A percentile compares a stretch with the other conserved stretches of the same genome.
Conservation (phyloP, 2,329 filamentous ascomycete genomes). For the Leptographium procerum region DNA sequence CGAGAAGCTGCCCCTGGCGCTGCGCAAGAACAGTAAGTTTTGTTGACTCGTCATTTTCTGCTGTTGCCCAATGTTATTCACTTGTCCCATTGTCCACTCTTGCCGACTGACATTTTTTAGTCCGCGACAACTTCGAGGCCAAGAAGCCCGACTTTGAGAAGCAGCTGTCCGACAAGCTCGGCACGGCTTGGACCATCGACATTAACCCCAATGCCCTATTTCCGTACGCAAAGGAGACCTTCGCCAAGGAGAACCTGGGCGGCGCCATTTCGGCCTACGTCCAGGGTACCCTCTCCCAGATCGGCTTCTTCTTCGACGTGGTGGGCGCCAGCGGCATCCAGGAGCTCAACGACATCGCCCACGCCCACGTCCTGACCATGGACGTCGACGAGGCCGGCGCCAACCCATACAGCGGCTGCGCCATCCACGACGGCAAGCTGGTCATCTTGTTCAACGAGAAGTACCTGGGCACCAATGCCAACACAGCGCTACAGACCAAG, state of each 20-base stretch:
- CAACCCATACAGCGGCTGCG: constrained; percentile 31
- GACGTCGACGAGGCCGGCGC: constrained; percentile 29
- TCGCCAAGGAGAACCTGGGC: constrained; percentile 30
- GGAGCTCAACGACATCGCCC: constrained; percentile 34
- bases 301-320: constrained; percentile 2
- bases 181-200: constrained; percentile 37
- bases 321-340: constrained; percentile 24
- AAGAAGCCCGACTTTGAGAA: constrained; percentile 33
- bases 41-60: too few relatives aligned
- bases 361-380: constrained; percentile 32
- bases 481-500: constrained; percentile 23
- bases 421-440: constrained; percentile 33
- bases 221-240: constrained; percentile 31
- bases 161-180: constrained; percentile 31
- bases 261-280: constrained; percentile 30
- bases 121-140: constrained; percentile 40
- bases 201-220: constrained; percentile 34
- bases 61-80: too few relatives aligned
- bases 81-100: neutral
- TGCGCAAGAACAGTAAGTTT: constrained; percentile 38
- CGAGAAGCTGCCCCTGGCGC: constrained; percentile 38
- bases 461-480: constrained; percentile 33
- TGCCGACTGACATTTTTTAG: constrained; percentile 18
- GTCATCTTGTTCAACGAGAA: constrained; percentile 33
- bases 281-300: constrained; percentile 4